Conservation (phyloP, 345 rosid genomes). For the Linum lewisii region DNA sequence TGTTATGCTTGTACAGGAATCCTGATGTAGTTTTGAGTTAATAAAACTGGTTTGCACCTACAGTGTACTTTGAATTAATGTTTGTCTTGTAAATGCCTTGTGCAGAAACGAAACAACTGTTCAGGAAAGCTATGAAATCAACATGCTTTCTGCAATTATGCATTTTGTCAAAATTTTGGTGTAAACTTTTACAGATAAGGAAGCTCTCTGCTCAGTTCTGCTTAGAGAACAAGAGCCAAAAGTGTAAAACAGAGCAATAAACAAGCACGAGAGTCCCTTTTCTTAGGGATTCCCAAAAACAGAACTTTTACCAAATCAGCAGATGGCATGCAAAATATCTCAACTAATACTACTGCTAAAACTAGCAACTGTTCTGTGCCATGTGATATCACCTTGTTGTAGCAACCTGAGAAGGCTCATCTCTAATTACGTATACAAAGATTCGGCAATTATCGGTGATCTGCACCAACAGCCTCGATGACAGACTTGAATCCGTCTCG, state of each 20-base stretch:
- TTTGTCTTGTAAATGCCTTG: too few species aligned
- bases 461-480: constrained; percentile 82
- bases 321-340: background rate
- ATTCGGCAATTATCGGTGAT: constrained; percentile 38
- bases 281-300: background rate
- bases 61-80: background rate
- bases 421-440: background rate
- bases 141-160: background rate
- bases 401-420: background rate
- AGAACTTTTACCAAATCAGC: background rate
- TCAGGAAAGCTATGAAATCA: background rate
- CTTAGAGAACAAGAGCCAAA: background rate
- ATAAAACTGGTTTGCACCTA: background rate
- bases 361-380: too few species aligned
- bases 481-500: constrained; percentile 86
- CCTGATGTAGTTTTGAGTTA: background rate
- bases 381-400: background rate
- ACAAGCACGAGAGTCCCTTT: background rate
- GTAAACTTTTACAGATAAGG: background rate
- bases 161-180: background rate
- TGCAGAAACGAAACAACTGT: background rate
- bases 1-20: background rate
- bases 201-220: background rate
- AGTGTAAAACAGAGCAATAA: background rate
- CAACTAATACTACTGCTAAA: too few species aligned